Conservation (phyloP, 805 yeast genomes). For the Ogataea chonburiensis region DNA sequence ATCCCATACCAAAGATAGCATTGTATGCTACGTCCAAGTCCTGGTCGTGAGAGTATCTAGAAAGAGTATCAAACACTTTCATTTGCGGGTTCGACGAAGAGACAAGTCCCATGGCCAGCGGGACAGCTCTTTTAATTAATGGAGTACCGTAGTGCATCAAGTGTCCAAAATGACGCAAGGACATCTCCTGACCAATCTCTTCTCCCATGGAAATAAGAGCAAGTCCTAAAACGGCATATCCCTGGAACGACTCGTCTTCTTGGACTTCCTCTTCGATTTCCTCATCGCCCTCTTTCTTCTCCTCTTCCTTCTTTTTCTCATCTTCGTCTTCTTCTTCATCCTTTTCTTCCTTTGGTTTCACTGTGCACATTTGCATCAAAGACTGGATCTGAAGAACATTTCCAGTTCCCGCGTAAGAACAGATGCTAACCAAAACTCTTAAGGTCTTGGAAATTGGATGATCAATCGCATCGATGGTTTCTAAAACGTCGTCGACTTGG, state of each 20-base stretch:
- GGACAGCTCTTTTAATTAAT: conserved; percentile 88
- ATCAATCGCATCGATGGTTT: conserved; percentile 90
- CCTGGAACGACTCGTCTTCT: conserved; percentile 64
- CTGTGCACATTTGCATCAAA: conserved; percentile 82
- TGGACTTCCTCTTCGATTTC: conserved; percentile 34
- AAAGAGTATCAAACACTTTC: conserved; percentile 94
- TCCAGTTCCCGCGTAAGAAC: conserved; percentile 98
- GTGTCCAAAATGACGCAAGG: conserved; percentile 94
- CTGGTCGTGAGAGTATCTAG: conserved; percentile 94
- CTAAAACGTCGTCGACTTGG: conserved; percentile 90
- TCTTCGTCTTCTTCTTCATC: conserved; percentile 61
- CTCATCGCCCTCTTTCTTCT: conserved; percentile 32
- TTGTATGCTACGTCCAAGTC: conserved; percentile 92
- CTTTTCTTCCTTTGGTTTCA: conserved; percentile 56
- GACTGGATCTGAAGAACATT: conserved; percentile 93
- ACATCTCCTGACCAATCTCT: conserved; percentile 97
- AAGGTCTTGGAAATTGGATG: conserved; percentile 90
- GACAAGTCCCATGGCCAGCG: conserved; percentile 95
- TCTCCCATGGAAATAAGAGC: conserved; percentile 97
- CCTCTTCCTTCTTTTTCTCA: conserved; percentile 26
- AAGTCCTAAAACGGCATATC: conserved; percentile 90
- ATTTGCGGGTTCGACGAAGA: conserved; percentile 93
- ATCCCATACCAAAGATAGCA: conserved; percentile 95
- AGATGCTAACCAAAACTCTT: conserved; percentile 84
- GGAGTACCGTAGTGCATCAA: conserved; percentile 97